A percentile compares a stretch with the other conserved stretches of the same genome.
These are phyloP conservation scores for Penicillium sp. DNA, from an alignment of 2,329 filamentous ascomycete genomes.

Conservation along the genomic window DNA sequence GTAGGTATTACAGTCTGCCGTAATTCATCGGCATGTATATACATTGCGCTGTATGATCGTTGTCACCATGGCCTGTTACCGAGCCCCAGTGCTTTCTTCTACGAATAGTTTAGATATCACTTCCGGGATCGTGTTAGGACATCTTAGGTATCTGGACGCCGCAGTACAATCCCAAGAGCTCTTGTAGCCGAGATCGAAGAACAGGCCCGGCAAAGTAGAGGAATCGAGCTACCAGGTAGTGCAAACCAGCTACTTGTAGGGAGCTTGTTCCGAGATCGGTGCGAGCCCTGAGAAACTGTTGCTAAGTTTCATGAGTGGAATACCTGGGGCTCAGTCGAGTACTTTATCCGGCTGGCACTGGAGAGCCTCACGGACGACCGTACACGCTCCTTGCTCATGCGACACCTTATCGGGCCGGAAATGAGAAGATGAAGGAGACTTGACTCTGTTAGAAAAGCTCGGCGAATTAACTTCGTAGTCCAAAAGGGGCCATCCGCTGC, in stretches of 20 bases:
- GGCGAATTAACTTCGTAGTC: not conserved
- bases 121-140: not conserved
- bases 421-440: not conserved
- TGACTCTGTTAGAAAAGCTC: not conserved
- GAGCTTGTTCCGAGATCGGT: conserved; percentile 29
- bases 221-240: conserved; percentile 30
- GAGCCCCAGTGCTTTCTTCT: not conserved
- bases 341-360: not conserved
- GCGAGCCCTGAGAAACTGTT: conserved; percentile 26
- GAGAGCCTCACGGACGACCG: not conserved
- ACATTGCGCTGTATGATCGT: not conserved
- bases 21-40: not conserved
- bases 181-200: conserved; percentile 19
- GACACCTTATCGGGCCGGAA: not conserved
- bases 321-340: not conserved
- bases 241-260: conserved; percentile 29
- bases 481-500: not conserved
- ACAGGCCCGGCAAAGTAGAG: conserved; percentile 23
- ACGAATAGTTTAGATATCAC: not conserved
- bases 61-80: not conserved
- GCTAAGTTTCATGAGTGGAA: conserved; percentile 19
- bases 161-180: not conserved
- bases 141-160: conserved; percentile 5
- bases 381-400: not conserved
- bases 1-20: conserved; percentile 6